Base-by-base conservation (phyloP, 352 stramenopile species). In the Blastocystis sp. region DNA sequence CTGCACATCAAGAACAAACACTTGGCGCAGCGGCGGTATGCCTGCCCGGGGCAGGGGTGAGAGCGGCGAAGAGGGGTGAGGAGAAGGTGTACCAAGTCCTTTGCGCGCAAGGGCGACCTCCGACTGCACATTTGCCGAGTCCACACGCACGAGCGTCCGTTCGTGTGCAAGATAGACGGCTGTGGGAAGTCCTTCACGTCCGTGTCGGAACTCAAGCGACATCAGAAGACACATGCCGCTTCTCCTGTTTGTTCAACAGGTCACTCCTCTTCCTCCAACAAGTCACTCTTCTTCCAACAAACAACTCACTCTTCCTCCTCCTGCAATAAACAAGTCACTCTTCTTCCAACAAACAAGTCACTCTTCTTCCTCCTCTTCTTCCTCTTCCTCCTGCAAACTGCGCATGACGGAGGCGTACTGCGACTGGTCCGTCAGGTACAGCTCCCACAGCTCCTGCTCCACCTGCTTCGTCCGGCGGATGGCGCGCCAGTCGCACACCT, bases 1-100 rank as follows among this genome's bases (percentile, higher is more conserved):
- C 61, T 84, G 3, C 74, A 84, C 19, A 59, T 52, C 19, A 84
- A 84, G 56, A 84, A 84, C 45, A 84, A 84, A 70, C 74, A 84
- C 60, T 28, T 21, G 38, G 21, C 65, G 41, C 21, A 84, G 38
- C 38, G 45, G 10, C 23, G 34, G 34, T 69, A 56, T n/a, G 19
- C 45, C 5, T 84, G 74, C 45, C 7, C 34, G 23, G 38, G 69
- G 45, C 23, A 28, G 59, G 52, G 52, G 17, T 56, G 48, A 14
- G 48, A 14, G 14, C 5, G 48, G 48, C 5, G 5, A 0, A 56
- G 48, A 14, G 5, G 48, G 5, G 48, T 56, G 48, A 56, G 1
- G 48, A 7, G 48, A 17, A 56, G 48, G 5, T 84, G 74, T 28
- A 53, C 65, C 21, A 21, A 45, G 56, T 48, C 74, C 7, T 84